These are phyloP conservation scores for Mortierella sp. DNA, from an alignment of 371 early-diverging fungal genomes.

Conservation along the genomic window DNA sequence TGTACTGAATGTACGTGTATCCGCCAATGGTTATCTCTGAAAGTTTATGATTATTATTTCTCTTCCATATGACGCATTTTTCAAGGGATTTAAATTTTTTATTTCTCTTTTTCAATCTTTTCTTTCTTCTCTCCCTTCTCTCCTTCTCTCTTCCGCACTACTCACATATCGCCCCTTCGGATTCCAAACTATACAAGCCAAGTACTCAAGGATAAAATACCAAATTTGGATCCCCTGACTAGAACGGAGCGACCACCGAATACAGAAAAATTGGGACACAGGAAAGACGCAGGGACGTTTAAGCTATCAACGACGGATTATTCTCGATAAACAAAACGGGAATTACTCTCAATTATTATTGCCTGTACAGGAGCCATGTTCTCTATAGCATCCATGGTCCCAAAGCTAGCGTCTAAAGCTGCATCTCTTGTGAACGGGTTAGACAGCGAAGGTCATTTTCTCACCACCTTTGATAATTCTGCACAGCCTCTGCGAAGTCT, in stretches of 20 bases:
- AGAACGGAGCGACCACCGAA: background rate
- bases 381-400: background rate
- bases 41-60: background rate
- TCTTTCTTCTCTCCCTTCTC: background rate
- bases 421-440: background rate
- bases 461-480: background rate
- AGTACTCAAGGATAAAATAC: background rate
- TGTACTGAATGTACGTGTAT: background rate
- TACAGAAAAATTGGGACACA: background rate
- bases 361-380: background rate
- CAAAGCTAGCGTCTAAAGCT: slow-evolving; percentile 1
- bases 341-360: background rate
- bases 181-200: background rate
- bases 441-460: background rate
- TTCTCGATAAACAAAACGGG: background rate
- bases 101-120: background rate
- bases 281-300: background rate
- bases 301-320: background rate
- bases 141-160: slow-evolving; percentile 7
- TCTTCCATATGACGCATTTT: background rate
- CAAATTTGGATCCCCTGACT: background rate
- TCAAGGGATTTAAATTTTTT: background rate
- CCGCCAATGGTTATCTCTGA: background rate
- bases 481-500: background rate
- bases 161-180: background rate